These are phyloP conservation scores for Bipolaris gigantea DNA, from an alignment of 2,329 filamentous ascomycete genomes.

Conservation along the genomic window DNA sequence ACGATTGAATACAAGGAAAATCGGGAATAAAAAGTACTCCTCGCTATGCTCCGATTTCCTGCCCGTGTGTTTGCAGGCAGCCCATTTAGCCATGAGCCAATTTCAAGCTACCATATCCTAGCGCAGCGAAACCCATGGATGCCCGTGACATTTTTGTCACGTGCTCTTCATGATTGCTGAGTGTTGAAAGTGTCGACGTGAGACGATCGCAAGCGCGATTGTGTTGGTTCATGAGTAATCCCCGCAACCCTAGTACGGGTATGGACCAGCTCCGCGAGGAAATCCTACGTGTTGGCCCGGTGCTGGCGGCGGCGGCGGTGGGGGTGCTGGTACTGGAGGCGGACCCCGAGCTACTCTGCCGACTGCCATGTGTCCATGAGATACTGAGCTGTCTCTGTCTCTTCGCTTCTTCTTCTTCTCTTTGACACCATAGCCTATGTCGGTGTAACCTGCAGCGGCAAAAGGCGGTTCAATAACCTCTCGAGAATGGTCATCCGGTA, in stretches of 20 bases:
- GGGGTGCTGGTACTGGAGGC: constrained; percentile 40
- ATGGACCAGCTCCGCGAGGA: constrained; percentile 29
- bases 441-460: constrained; percentile 43
- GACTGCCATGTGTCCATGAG: constrained; percentile 21
- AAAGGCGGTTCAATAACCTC: constrained; percentile 46
- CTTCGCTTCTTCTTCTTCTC: constrained; percentile 43
- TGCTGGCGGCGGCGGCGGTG: constrained; percentile 23
- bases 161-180: background rate
- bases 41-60: constrained; percentile 32
- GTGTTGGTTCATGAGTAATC: background rate
- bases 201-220: background rate
- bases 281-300: constrained; percentile 37
- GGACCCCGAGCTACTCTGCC: constrained; percentile 33
- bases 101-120: background rate
- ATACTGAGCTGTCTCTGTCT: constrained; percentile 34
- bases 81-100: background rate
- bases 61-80: background rate
- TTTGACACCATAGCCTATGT: constrained; percentile 39
- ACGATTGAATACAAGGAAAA: background rate
- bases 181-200: background rate
- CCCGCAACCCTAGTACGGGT: constrained; percentile 14
- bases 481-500: constrained; percentile 59
- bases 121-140: background rate
- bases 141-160: background rate
- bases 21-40: constrained; percentile 18